These are phyloP conservation scores for Pyronema omphalodes DNA, from an alignment of 495 filamentous ascomycete species.

Conservation along the genomic window DNA sequence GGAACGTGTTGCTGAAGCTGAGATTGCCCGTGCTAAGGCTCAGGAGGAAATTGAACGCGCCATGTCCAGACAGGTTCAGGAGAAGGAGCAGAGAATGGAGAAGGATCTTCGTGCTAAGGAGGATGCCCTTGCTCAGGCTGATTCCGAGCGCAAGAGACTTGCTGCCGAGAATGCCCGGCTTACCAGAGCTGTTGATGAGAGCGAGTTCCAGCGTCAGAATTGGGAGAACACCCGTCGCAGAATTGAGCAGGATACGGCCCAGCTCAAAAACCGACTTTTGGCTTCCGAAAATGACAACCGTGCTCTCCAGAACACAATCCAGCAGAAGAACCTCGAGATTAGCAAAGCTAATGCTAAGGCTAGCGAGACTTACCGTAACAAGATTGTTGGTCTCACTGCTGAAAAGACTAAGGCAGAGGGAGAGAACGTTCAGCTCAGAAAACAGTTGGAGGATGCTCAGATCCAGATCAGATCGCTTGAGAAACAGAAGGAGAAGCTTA, in stretches of 20 bases:
- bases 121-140: conserved; percentile 50
- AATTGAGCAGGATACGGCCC: conserved; percentile 78
- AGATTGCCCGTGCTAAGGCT: conserved; percentile 67
- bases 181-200: conserved; percentile 64
- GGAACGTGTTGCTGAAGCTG: conserved; percentile 61
- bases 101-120: conserved; percentile 61
- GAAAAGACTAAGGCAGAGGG: conserved; percentile 77
- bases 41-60: conserved; percentile 65
- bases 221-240: conserved; percentile 30
- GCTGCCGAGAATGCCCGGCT: conserved; percentile 61
- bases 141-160: conserved; percentile 55
- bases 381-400: conserved; percentile 54
- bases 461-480: conserved; percentile 69
- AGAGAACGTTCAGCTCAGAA: conserved; percentile 58
- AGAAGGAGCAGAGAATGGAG: conserved; percentile 58
- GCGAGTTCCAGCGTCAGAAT: conserved; percentile 80
- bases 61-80: conserved; percentile 56
- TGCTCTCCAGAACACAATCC: conserved; percentile 85
- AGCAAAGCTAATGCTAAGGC: conserved; percentile 75
- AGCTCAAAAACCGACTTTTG: conserved; percentile 71
- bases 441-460: conserved; percentile 76
- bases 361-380: conserved; percentile 65
- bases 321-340: conserved; percentile 95
- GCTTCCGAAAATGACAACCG: conserved; percentile 96
- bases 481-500: conserved; percentile 90